Evolutionary conservation across 352 stramenopile species (phyloP), one percentile per base, ranked within the genome.

Genomic region (Phytophthora kernoviae): DNA sequence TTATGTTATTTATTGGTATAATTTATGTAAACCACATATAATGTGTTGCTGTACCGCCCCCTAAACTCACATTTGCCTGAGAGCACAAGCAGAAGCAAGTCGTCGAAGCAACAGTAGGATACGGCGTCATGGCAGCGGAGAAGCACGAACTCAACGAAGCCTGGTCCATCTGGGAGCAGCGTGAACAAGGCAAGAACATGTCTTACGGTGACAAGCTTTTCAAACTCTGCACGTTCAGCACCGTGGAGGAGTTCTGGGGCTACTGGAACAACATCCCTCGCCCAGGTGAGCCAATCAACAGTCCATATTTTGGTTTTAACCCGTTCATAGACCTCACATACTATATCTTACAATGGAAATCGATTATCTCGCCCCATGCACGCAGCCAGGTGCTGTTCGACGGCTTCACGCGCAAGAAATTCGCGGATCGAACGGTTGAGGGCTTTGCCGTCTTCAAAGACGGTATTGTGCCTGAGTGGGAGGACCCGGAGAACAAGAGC

Each of bases 361-460:
- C 3, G 52, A 22, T 42, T 49, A 20, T 0, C 24, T 30, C 24
- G 24, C 24, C 24, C 6, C 3, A 30, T 6, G 3, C 0, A 14
- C 41, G 20, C 51, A 92, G 83, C 46, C 78, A 93, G 50, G 83
- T 90, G 57, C 69, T 94, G 20, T 91, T 91, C 54, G 85, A 94
- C 52, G 85, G 85, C 32, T 90, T 90, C 53, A 87, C 75, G 37
- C 80, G 83, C 43, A 98, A 98, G 76, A 93, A 96, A 68, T 90
- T 98, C 40, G 75, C 81, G n/a, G 82, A 95, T 54, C 92, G 93
- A 46, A 89, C 88, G 27, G 86, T 99, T 52, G 93, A 98, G 70
- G 96, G 96, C 54, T 98, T 98, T 56, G 92, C 85, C 17, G 77
- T 97, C 27, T 97, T 97, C 73, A 96, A 94, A 56, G 85, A 94